These are phyloP conservation scores for Saturnispora kantuleensis DNA, from an alignment of 805 yeast species.

Conservation along the genomic window DNA sequence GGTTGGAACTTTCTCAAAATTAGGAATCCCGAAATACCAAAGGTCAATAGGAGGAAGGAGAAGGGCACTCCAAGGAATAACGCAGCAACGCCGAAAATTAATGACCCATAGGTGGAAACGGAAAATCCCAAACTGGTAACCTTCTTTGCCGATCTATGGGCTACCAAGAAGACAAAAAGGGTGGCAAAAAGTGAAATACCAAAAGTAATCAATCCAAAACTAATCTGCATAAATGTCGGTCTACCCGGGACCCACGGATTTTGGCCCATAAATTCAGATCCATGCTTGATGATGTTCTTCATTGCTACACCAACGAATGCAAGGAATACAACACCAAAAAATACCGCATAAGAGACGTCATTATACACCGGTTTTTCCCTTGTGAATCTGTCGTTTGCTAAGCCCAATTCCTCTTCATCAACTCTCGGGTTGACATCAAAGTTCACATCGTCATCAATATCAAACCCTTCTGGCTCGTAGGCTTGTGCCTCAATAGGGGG, in stretches of 20 bases:
- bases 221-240: slow-evolving; percentile 4
- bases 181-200: slow-evolving; percentile 54
- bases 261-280: slow-evolving; percentile 1
- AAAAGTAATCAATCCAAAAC: slow-evolving; percentile 34
- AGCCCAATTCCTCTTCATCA: slow-evolving; percentile 3
- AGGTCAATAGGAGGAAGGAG: not conserved
- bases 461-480: slow-evolving; percentile 5
- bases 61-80: not conserved
- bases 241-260: slow-evolving; percentile 1
- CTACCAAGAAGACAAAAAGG: slow-evolving; percentile 43
- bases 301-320: slow-evolving; percentile 6
- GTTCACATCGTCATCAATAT: not conserved
- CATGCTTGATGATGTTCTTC: slow-evolving; percentile 8
- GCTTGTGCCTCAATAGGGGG: slow-evolving; percentile 5
- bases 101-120: slow-evolving; percentile 52
- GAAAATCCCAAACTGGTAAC: slow-evolving; percentile 69
- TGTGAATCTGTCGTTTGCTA: slow-evolving; percentile 52
- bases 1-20: slow-evolving; percentile 27
- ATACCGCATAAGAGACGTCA: slow-evolving; percentile 60
- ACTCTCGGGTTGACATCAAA: slow-evolving; percentile 1
- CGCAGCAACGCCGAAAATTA: slow-evolving; percentile 17
- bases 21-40: slow-evolving; percentile 50
- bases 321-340: slow-evolving; percentile 3
- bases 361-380: slow-evolving; percentile 52
- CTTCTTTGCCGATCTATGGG: slow-evolving; percentile 52